These are phyloP conservation scores for Geotrichum klebahnii DNA, from an alignment of 1,139 yeast genomes.

Conservation along the genomic window DNA sequence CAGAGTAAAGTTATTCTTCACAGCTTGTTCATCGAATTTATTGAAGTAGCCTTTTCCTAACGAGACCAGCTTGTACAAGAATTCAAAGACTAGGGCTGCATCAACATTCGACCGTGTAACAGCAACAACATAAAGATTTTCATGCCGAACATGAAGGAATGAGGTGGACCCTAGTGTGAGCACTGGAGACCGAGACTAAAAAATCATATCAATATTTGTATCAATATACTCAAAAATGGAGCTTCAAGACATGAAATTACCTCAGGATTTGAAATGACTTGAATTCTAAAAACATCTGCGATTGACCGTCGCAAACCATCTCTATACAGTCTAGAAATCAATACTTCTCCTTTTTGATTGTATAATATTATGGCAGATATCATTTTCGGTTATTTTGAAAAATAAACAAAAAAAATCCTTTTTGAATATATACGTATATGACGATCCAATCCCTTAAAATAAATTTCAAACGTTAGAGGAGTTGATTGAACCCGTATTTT, in stretches of 20 bases:
- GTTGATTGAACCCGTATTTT: too few relatives aligned
- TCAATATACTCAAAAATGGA: not conserved
- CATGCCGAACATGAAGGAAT: constrained; percentile 71
- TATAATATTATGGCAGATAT: constrained; percentile 74
- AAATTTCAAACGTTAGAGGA: too few relatives aligned
- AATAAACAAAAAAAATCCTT: too few relatives aligned
- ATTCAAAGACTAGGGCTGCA: constrained; percentile 75
- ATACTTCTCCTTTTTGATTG: constrained; percentile 79
- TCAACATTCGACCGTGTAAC: constrained; percentile 86
- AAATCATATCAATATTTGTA: not conserved
- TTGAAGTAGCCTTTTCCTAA: constrained; percentile 41
- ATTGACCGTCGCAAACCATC: constrained; percentile 68
- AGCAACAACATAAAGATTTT: constrained; percentile 74
- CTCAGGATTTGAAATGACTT: constrained; percentile 66
- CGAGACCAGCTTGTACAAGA: constrained; percentile 59
- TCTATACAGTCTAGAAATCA: constrained; percentile 68
- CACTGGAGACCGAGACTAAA: constrained; percentile 67
- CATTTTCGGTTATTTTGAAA: constrained; percentile 51
- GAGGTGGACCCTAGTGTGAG: constrained; percentile 90
- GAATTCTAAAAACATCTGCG: constrained; percentile 87
- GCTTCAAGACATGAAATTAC: constrained; percentile 29
- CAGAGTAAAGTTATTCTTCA: constrained; percentile 59
- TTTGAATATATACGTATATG: too few relatives aligned
- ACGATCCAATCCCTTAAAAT: too few relatives aligned
- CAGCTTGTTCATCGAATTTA: constrained; percentile 45